Evolutionary conservation across 2,329 filamentous ascomycete genomes (phyloP).

Genomic region (Paecilomyces sp.): DNA sequence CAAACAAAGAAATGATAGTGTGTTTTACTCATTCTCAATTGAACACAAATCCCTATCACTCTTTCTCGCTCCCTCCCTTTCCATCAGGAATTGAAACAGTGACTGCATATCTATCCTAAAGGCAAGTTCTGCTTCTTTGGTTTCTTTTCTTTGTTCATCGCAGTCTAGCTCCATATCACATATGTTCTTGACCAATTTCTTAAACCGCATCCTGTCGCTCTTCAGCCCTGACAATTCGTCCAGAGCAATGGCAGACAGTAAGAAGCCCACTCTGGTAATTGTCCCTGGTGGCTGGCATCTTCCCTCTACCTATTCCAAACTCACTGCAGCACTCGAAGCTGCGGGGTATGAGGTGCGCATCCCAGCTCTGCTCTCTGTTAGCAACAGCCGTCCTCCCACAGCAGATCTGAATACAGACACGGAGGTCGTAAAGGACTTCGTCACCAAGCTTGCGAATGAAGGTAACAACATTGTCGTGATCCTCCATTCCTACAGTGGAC

Average conservation of each 20-base stretch:
- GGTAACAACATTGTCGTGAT: constrained; percentile 13
- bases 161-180: background rate
- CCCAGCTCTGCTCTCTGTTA: constrained; percentile 11
- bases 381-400: constrained; percentile 15
- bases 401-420: constrained; percentile 13
- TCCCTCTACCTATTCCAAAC: constrained; percentile 9
- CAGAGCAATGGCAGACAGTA: background rate
- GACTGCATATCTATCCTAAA: background rate
- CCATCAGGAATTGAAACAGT: background rate
- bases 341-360: constrained; percentile 13
- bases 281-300: constrained; percentile 34
- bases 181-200: background rate
- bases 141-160: background rate
- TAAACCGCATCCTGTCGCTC: background rate
- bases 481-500: constrained; percentile 21
- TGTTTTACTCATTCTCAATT: background rate
- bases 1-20: background rate
- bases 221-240: background rate
- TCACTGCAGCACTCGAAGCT: constrained; percentile 10
- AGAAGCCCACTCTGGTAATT: constrained; percentile 21
- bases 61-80: background rate
- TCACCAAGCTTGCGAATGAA: constrained; percentile 19
- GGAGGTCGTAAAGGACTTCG: constrained; percentile 10
- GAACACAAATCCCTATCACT: background rate
- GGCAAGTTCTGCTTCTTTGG: background rate